phyloP scores from a whole-genome alignment of 805 yeast genomes.

The Kodamaea jinghongensis region DNA sequence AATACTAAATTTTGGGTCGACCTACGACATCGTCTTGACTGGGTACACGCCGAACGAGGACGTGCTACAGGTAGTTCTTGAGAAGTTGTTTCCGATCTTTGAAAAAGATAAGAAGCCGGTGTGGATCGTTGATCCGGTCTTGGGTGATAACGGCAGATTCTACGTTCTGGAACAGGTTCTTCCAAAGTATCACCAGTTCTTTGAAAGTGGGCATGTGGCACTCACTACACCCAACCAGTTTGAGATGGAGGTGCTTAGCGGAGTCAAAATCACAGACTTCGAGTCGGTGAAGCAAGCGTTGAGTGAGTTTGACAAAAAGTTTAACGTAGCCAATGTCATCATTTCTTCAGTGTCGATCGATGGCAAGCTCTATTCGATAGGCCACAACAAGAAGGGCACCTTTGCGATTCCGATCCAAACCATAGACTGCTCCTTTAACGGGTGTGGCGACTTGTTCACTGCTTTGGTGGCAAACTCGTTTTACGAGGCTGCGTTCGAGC shows the following conservation, averaged over 20 bases:
- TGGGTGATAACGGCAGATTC: slow-evolving; percentile 85
- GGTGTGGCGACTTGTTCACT: slow-evolving; percentile 72
- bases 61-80: slow-evolving; percentile 49
- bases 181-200: slow-evolving; percentile 48
- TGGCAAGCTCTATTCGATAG: slow-evolving; percentile 39
- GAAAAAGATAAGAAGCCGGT: slow-evolving; percentile 23
- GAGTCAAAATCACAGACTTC: slow-evolving; percentile 37
- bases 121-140: slow-evolving; percentile 84
- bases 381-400: slow-evolving; percentile 20
- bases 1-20: slow-evolving; percentile 35
- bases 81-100: slow-evolving; percentile 36
- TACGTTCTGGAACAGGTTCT: slow-evolving; percentile 66
- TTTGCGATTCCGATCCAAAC: slow-evolving; percentile 43
- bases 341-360: slow-evolving; percentile 54
- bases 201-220: slow-evolving; percentile 42
- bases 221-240: slow-evolving; percentile 73
- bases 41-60: slow-evolving; percentile 76
- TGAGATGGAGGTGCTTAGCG: slow-evolving; percentile 63
- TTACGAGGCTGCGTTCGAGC: slow-evolving; percentile 16
- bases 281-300: slow-evolving; percentile 39
- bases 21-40: slow-evolving; percentile 65
- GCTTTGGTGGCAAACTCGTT: slow-evolving; percentile 56
- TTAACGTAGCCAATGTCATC: slow-evolving; percentile 50
- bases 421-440: slow-evolving; percentile 63
- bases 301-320: slow-evolving; percentile 38